phyloP scores from a whole-genome alignment of 352 stramenopile species.

The Thraustotheca clavata region DNA sequence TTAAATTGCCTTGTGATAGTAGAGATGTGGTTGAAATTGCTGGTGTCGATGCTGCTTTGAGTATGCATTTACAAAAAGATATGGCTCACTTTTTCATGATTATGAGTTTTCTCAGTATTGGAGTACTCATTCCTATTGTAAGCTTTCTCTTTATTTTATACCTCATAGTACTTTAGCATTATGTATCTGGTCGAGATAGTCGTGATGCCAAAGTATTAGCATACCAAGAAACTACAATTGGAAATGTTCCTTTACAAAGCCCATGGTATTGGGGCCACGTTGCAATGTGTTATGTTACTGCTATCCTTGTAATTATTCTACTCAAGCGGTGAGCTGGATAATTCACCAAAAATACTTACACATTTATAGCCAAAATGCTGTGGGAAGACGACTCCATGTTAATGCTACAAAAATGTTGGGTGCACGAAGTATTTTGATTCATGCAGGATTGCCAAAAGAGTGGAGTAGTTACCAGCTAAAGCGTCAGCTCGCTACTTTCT shows the following conservation, averaged over 20 bases:
- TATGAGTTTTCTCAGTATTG: constrained; percentile 57
- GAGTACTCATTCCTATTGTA: constrained; percentile 65
- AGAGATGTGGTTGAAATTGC: constrained; percentile 53
- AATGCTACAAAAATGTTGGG: constrained; percentile 60
- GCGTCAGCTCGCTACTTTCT: constrained; percentile 32
- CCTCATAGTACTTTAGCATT: constrained; percentile 40
- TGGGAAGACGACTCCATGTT: constrained; percentile 34
- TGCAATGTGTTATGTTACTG: constrained; percentile 64
- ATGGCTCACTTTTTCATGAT: constrained; percentile 51
- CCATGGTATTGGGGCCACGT: constrained; percentile 75
- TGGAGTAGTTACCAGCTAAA: constrained; percentile 42
- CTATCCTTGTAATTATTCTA: constrained; percentile 38
- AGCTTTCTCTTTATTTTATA: constrained; percentile 15
- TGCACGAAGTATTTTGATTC: constrained; percentile 59
- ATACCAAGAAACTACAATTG: constrained; percentile 74
- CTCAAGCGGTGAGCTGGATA: constrained; percentile 24
- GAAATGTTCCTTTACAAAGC: constrained; percentile 69
- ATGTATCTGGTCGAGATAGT: constrained; percentile 39
- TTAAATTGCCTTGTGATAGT: constrained; percentile 33
- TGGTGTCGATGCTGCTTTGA: constrained; percentile 56
- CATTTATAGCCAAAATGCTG: constrained; percentile 7
- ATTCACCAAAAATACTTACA: not conserved
- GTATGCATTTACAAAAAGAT: constrained; percentile 56
- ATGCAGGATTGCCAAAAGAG: constrained; percentile 40
- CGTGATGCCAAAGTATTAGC: constrained; percentile 22